phyloP scores from a whole-genome alignment of 78 protist genomes.

The Tieghemostelium lacteum region DNA sequence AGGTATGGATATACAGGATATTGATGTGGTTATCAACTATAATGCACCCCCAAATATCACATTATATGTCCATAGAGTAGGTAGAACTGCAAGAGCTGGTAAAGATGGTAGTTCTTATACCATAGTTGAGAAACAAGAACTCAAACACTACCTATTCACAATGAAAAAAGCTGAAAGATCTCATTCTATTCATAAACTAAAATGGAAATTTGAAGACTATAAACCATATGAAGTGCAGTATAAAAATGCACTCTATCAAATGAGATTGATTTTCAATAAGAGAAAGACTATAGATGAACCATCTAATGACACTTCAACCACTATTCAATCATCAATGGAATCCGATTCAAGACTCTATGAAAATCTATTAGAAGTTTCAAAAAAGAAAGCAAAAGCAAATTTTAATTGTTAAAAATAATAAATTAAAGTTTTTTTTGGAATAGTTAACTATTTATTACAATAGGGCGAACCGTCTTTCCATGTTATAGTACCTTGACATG shows the following conservation, averaged over 20 bases:
- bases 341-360: neutral
- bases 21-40: constrained; percentile 96
- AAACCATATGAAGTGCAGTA: neutral
- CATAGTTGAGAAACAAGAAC: constrained; percentile 39
- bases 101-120: constrained; percentile 74
- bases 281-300: constrained; percentile 6
- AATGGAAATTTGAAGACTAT: constrained; percentile 9
- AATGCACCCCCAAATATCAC: constrained; percentile 94
- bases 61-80: constrained; percentile 98
- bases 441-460: too few relatives aligned
- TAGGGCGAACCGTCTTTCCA: too few relatives aligned
- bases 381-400: constrained; percentile 39
- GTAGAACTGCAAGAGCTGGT: constrained; percentile 99
- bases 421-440: neutral
- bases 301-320: neutral
- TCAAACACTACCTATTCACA: constrained; percentile 3
- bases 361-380: constrained; percentile 18
- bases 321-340: neutral
- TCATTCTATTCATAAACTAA: constrained; percentile 3
- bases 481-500: too few relatives aligned
- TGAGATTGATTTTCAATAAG: constrained; percentile 42
- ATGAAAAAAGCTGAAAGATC: constrained; percentile 60
- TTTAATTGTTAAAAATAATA: constrained; percentile 19
- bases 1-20: constrained; percentile 98
- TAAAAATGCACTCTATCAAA: constrained; percentile 32